phyloP scores from a whole-genome alignment of 768 basidiomycete species.

The Gymnopilus junonius region DNA sequence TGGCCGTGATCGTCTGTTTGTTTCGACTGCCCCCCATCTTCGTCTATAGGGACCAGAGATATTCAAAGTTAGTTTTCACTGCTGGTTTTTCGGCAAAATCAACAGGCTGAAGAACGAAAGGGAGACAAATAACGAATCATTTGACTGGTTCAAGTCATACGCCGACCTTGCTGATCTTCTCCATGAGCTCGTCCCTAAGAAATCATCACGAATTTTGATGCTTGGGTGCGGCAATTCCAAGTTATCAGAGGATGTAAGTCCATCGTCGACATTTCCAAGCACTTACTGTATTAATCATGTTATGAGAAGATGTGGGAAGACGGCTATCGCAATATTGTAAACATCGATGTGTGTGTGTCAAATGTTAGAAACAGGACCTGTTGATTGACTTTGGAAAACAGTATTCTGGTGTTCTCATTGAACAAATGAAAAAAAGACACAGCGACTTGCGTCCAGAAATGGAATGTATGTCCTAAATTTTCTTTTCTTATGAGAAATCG shows the following conservation, averaged over 20 bases:
- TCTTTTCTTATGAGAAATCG: too few species aligned
- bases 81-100: neutral
- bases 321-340: constrained; percentile 80
- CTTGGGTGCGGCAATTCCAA: constrained; percentile 87
- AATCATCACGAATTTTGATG: constrained; percentile 67
- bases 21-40: neutral
- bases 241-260: constrained; percentile 73
- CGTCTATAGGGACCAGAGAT: constrained; percentile 65
- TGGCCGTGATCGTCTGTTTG: neutral
- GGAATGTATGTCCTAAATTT: constrained; percentile 55
- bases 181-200: constrained; percentile 64
- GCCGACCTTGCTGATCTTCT: constrained; percentile 68
- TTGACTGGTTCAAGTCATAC: constrained; percentile 91
- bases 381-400: constrained; percentile 28
- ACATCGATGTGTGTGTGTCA: constrained; percentile 63
- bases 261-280: neutral
- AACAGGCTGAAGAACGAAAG: constrained; percentile 36
- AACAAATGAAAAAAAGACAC: constrained; percentile 71
- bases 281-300: neutral
- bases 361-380: neutral
- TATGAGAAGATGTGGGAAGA: constrained; percentile 79
- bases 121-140: constrained; percentile 60
- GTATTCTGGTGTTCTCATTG: constrained; percentile 79
- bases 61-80: constrained; percentile 54
- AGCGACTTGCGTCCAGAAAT: constrained; percentile 58